Base-by-base conservation (phyloP, 805 yeast species). In the Ogataea zsoltii region DNA sequence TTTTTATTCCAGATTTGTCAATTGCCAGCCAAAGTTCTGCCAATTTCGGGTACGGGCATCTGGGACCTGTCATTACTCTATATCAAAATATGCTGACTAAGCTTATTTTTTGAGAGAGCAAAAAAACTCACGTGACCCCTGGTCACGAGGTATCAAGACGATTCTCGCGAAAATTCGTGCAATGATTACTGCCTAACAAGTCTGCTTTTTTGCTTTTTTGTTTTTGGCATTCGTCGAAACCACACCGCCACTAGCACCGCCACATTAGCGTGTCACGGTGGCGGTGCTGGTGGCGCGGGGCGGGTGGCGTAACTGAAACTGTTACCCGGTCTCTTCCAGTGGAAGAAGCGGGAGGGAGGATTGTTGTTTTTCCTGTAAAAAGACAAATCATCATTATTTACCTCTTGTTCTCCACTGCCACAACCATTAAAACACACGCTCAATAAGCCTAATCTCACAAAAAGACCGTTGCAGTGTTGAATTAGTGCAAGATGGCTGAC, bases 401-500 rank as follows among this genome's bases (percentile, higher is more conserved):
- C 11, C 12, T 12, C 7, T 7, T 10, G 16, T 7, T 17, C 9
- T 5, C 4, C 18, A 12, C n/a, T 15, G 12, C n/a, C 12, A 34
- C 11, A 3, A 5, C 31, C 38, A 7, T 25, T 25, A 25, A 35
- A 35, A 11, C 19, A 19, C 13, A 19, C 37, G 37, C 26, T 18
- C 18, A n/a, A 34, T 19, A 18, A 25, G 38, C 31, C 38, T 9
- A 15, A 19, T 35, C 16, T 23, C n/a, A 17, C 31, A 4, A 25
- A 35, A 35, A 23, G 15, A 9, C 31, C 25, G 28, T 25, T 25
- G 11, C 19, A 25, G 14, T 35, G 31, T 28, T n/a, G 19, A 23
- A 25, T 6, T 23, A 25, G 31, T 25, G 31, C 41, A 35, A 39
- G 12, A 64, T 65, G 68, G 57, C 66, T 19, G 96, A 89, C 65